Percentiles rank a stretch among this genome's conserved stretches.
Conservation (phyloP, 495 filamentous ascomycete genomes). For the Parmelia sp. region DNA sequence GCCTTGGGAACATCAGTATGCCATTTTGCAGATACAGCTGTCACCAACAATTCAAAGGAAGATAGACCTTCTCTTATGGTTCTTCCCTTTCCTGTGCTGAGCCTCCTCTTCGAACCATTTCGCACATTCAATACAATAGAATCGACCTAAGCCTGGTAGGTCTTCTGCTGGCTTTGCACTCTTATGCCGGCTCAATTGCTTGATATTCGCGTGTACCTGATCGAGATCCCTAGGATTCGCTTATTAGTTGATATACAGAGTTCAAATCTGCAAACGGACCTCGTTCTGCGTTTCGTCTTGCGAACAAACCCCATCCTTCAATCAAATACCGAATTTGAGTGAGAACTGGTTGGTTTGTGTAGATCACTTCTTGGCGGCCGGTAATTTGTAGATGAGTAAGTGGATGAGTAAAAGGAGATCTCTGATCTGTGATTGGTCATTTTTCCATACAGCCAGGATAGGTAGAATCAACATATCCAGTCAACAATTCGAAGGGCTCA, state of each 20-base stretch:
- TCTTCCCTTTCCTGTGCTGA: conserved; percentile 76
- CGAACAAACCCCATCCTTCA: conserved; percentile 51
- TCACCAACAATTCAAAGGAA: not conserved
- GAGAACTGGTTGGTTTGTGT: not conserved
- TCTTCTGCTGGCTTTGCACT: conserved; percentile 76
- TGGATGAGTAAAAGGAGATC: not conserved
- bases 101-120: conserved; percentile 92
- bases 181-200: conserved; percentile 72
- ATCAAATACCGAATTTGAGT: not conserved
- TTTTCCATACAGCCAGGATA: not conserved
- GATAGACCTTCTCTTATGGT: conserved; percentile 79
- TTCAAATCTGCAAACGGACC: conserved; percentile 35
- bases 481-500: not conserved
- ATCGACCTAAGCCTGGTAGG: conserved; percentile 72
- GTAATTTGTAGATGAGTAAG: not conserved
- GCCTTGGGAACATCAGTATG: conserved; percentile 40
- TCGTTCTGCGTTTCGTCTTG: conserved; percentile 55
- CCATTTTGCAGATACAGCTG: not conserved
- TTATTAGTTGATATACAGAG: not conserved
- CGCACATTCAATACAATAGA: conserved; percentile 88
- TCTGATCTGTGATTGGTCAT: not conserved
- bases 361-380: not conserved
- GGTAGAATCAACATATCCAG: not conserved
- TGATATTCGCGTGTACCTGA: conserved; percentile 76
- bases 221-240: conserved; percentile 64